Conservation (phyloP, 2,329 filamentous ascomycete species). For the Microsporum canis region DNA sequence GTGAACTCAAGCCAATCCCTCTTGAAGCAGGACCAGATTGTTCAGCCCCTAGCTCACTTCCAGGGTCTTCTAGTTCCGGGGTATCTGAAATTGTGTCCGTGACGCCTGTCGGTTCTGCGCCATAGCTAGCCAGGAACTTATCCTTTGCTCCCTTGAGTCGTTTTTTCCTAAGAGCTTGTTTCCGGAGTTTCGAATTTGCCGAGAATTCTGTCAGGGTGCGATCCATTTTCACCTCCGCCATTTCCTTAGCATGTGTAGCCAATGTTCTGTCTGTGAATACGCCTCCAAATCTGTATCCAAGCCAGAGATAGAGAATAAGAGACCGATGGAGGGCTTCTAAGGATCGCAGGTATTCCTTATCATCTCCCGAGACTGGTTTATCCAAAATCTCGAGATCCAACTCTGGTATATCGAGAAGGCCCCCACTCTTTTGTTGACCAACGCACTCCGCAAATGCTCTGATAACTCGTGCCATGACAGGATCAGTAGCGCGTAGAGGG, state of each 20-base stretch:
- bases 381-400: constrained; percentile 68
- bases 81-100: neutral
- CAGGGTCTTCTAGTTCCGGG: neutral
- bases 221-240: constrained; percentile 68
- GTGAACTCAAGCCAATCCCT: neutral
- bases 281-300: constrained; percentile 77
- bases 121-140: neutral
- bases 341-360: constrained; percentile 48
- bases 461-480: constrained; percentile 37
- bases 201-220: constrained; percentile 49
- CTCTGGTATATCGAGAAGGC: constrained; percentile 58
- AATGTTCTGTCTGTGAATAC: constrained; percentile 65
- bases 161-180: constrained; percentile 15
- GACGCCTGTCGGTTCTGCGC: neutral
- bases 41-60: neutral
- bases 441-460: constrained; percentile 58
- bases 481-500: constrained; percentile 50
- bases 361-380: constrained; percentile 29
- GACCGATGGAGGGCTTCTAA: constrained; percentile 72
- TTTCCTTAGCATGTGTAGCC: constrained; percentile 64
- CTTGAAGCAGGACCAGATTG: neutral
- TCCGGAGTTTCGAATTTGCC: constrained; percentile 31
- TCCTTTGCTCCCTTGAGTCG: neutral
- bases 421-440: constrained; percentile 53
- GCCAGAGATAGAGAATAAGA: constrained; percentile 80